Evolutionary conservation across 805 yeast species (phyloP).

Genomic region (Metschnikowia lunata): DNA sequence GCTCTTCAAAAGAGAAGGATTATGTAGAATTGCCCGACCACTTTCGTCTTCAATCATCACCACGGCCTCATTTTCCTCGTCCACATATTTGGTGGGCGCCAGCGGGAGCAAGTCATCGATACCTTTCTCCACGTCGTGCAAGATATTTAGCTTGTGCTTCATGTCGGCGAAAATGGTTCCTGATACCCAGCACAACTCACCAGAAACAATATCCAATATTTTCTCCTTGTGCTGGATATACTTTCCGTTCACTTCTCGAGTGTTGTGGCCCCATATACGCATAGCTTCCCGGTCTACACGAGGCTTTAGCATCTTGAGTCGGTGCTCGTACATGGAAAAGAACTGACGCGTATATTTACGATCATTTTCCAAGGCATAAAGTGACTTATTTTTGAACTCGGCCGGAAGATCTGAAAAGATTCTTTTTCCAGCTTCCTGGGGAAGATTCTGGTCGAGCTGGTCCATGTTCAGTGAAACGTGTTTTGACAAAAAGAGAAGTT

Average conservation of each 20-base stretch:
- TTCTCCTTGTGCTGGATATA: slow-evolving; percentile 32
- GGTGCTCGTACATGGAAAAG: slow-evolving; percentile 40
- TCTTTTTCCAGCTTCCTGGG: not conserved
- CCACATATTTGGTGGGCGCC: slow-evolving; percentile 29
- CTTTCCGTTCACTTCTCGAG: slow-evolving; percentile 30
- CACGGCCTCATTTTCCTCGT: slow-evolving; percentile 48
- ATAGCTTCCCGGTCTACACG: slow-evolving; percentile 32
- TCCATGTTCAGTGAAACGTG: slow-evolving; percentile 6
- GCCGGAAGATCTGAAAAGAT: not conserved
- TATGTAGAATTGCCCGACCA: slow-evolving; percentile 73
- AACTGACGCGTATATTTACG: slow-evolving; percentile 39
- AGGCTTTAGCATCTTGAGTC: slow-evolving; percentile 29
- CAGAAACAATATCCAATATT: slow-evolving; percentile 56
- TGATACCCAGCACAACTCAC: slow-evolving; percentile 70
- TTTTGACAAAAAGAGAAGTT: not conserved
- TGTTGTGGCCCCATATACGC: slow-evolving; percentile 53
- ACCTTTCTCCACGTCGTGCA: slow-evolving; percentile 70
- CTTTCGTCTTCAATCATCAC: slow-evolving; percentile 85
- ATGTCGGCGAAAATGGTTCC: slow-evolving; percentile 86
- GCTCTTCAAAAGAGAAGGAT: slow-evolving; percentile 50
- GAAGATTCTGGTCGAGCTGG: slow-evolving; percentile 4
- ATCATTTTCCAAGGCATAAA: slow-evolving; percentile 16
- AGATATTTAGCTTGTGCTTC: slow-evolving; percentile 78
- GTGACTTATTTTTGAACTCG: slow-evolving; percentile 16
- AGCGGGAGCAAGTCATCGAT: slow-evolving; percentile 47